Evolutionary conservation across 768 basidiomycete genomes (phyloP), one percentile per base, ranked within the genome.

Genomic region (Zangia roseola): DNA sequence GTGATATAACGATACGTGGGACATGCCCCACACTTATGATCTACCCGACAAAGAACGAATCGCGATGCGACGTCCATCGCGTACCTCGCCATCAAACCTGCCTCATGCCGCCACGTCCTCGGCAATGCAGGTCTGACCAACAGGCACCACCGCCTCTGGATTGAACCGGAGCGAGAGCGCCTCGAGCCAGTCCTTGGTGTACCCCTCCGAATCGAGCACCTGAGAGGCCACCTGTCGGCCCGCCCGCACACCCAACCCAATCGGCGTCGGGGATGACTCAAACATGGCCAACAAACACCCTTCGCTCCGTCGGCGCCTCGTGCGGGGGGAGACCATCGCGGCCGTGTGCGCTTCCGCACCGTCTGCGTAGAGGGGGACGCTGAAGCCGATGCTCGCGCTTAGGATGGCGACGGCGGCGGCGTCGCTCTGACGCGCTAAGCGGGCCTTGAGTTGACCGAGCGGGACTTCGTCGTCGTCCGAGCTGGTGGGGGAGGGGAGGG

Each of bases 381-480:
- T 28, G 10, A 35, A 24, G 2, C 21, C 46, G n/a, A 36, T n/a
- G 20, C 3, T 28, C 4, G 34, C 17, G 12, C 41, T n/a, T 14
- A 31, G 12, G 6, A n/a, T n/a, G n/a, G n/a, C n/a, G n/a, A n/a
- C n/a, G n/a, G n/a, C n/a, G n/a, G 19, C 20, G 16, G 12, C 38
- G 4, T n/a, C 26, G 17, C 6, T 37, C 2, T 38, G 55, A 16
- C 33, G 45, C 0, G 34, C 34, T 24, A 61, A 25, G 6, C 58
- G 58, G 21, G 50, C 49, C 26, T 35, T 31, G 38, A 62, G 36
- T 6, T 19, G 40, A 7, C 37, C 16, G 5, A 63, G 48, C 3
- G 62, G 62, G 10, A 64, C 14, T 4, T 49, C 49, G n/a, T 57
- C 55, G 2, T 61, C 58, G 26, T 45, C 41, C 24, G 41, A 49